Percentiles rank a stretch among this genome's conserved stretches.
These are phyloP conservation scores for Populus hybrid DNA, from an alignment of 441 rosid species.

Conservation along the genomic window DNA sequence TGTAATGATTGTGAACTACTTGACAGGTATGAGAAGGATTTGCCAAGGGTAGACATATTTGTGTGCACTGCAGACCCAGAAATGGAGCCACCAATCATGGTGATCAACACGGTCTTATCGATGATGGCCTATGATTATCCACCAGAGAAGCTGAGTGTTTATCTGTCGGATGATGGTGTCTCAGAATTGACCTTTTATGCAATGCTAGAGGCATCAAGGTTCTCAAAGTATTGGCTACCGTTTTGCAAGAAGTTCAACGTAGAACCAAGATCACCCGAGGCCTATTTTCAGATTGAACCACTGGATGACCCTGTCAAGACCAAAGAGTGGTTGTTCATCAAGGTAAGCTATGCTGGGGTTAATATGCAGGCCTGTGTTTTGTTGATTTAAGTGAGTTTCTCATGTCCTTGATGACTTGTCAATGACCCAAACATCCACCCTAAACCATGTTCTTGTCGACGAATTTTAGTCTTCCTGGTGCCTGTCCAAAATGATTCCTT, in stretches of 20 bases:
- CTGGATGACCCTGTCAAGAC: neutral
- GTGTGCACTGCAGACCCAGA: conserved; percentile 76
- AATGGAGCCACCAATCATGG: conserved; percentile 69
- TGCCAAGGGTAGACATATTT: conserved; percentile 63
- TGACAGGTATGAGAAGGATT: conserved; percentile 29
- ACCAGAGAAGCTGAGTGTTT: conserved; percentile 50
- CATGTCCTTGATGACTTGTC: too few relatives aligned
- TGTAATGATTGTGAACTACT: too few relatives aligned
- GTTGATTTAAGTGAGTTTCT: too few relatives aligned
- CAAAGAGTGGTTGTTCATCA: conserved; percentile 20
- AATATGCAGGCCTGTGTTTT: too few relatives aligned
- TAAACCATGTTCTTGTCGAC: too few relatives aligned
- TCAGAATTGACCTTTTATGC: conserved; percentile 67
- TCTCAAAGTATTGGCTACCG: conserved; percentile 60
- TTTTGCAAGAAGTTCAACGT: conserved; percentile 45
- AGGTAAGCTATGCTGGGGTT: conserved; percentile 26
- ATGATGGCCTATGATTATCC: conserved; percentile 67
- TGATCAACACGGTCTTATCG: conserved; percentile 63
- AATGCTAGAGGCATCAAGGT: conserved; percentile 55
- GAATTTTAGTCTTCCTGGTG: too few relatives aligned
- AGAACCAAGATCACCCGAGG: conserved; percentile 47
- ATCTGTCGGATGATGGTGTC: conserved; percentile 78
- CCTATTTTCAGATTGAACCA: conserved; percentile 27
- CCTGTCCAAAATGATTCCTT: too few relatives aligned
- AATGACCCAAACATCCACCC: too few relatives aligned